Base-by-base conservation (phyloP, 169 alveolate species). In the Amoebophrya sp. region DNA sequence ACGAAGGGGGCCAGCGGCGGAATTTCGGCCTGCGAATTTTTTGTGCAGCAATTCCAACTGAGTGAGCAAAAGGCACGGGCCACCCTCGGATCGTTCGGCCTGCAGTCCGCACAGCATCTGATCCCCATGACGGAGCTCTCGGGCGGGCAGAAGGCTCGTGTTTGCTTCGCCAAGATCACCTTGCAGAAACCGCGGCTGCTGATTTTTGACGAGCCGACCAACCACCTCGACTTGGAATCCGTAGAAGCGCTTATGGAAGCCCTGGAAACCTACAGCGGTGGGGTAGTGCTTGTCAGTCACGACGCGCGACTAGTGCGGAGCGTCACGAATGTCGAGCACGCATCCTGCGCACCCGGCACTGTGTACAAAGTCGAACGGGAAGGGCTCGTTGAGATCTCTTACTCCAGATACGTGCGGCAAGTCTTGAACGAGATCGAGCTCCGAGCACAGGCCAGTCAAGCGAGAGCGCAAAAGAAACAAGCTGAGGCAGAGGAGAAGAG, bases 141-240 rank as follows among this genome's bases (percentile, higher is more conserved):
- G 40, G 99, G 99, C 92, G 99, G 99, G 3, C 98, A 98, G 94
- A 98, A 98, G 94, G 95, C 97, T 89, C 95, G 99, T 94, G 98
- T 98, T 40, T 98, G 98, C 38, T 96, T 98, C 93, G 99, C 99
- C 38, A 95, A 97, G 94, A 96, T 97, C 93, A 97, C 98, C 92
- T 96, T 96, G 94, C 95, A 94, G 90, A 97, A 97, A 93, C 99
- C 99, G 38, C 98, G 97, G 92, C 95, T 97, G 90, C 92, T 98
- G 77, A 95, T 98, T 91, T 94, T 98, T 95, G 99, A 98, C 94
- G 99, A 98, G 95, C 66, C 66, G 66, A 47, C 66, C 29, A 47
- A 47, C 18, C 66, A 47, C 18, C 18, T 47, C 29, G 66, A 47
- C 18, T 12, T 47, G 29, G 66, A 47, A 18, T 47, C 66, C 66